Evolutionary conservation across 225 moss, liverwort and hornwort genomes (phyloP).

Genomic region (Pseudisothecium myosuroides): DNA sequence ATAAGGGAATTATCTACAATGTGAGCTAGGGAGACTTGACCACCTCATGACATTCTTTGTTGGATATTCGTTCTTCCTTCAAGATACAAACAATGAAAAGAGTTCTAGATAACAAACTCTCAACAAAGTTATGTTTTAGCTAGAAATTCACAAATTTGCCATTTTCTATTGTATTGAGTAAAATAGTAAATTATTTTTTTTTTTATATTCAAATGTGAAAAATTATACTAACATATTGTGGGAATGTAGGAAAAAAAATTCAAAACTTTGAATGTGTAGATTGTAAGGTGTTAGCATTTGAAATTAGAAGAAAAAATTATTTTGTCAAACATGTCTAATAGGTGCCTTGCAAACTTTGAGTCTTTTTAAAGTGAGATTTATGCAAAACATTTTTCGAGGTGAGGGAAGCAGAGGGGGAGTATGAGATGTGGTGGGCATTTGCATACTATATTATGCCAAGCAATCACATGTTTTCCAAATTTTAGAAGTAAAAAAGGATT

Average conservation of each 20-base stretch:
- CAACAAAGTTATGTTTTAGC: not conserved
- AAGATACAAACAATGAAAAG: not conserved
- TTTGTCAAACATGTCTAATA: not conserved
- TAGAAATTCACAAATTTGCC: not conserved
- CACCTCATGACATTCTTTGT: not conserved
- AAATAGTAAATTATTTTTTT: not conserved
- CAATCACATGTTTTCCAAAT: not conserved
- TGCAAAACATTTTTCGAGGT: fast-evolving
- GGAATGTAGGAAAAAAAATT: fast-evolving
- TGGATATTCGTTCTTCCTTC: not conserved
- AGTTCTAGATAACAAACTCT: fast-evolving
- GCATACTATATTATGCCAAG: not conserved
- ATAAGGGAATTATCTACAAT: not conserved
- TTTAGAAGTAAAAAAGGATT: not conserved
- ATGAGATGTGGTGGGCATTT: not conserved
- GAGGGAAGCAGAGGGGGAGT: fast-evolving
- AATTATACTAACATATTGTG: fast-evolving
- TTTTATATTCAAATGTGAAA: not conserved
- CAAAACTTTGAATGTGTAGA: fast-evolving
- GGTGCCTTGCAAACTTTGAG: not conserved
- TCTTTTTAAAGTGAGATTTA: not conserved
- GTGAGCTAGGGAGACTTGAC: fast-evolving
- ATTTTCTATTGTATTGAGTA: not conserved
- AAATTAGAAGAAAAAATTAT: not conserved
- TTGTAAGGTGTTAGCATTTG: not conserved